Evolutionary conservation across 2,329 filamentous ascomycete genomes (phyloP).

Genomic region (Fusarium sp.): DNA sequence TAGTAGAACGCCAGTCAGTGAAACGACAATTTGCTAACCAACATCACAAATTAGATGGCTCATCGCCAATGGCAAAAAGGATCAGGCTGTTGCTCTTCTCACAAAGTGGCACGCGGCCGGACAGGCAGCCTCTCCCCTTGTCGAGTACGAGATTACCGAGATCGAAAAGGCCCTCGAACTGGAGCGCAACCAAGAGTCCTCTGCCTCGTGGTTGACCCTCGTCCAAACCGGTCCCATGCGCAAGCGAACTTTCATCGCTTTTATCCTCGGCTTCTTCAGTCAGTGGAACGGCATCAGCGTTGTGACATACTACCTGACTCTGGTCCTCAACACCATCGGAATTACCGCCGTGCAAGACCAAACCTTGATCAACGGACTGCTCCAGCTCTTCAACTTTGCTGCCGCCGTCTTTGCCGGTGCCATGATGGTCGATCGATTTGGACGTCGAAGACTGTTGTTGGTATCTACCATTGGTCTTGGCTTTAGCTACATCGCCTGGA

Average conservation of each 20-base stretch:
- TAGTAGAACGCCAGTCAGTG: not conserved
- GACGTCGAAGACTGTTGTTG: constrained; percentile 54
- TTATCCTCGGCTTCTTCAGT: constrained; percentile 13
- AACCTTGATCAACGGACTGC: constrained; percentile 22
- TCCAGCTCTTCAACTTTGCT: constrained; percentile 52
- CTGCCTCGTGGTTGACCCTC: constrained; percentile 13
- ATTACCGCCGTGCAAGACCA: constrained; percentile 52
- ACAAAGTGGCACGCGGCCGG: constrained; percentile 11
- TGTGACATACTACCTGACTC: constrained; percentile 49
- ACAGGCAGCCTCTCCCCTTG: not conserved
- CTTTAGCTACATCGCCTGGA: constrained; percentile 9
- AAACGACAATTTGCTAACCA: not conserved
- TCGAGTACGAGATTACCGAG: constrained; percentile 14
- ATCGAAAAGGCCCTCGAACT: constrained; percentile 16
- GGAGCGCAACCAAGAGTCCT: constrained; percentile 34
- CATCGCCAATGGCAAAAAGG: constrained; percentile 5
- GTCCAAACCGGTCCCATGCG: constrained; percentile 15
- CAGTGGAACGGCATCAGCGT: constrained; percentile 18
- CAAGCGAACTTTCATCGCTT: constrained; percentile 13
- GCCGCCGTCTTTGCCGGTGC: constrained; percentile 50
- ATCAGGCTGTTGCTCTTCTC: constrained; percentile 9
- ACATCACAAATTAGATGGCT: not conserved
- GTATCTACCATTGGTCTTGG: constrained; percentile 47
- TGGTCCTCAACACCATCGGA: constrained; percentile 51
- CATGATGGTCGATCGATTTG: constrained; percentile 52